phyloP scores from a whole-genome alignment of 371 early-diverging fungal genomes.

The Rhizopus sp. region DNA sequence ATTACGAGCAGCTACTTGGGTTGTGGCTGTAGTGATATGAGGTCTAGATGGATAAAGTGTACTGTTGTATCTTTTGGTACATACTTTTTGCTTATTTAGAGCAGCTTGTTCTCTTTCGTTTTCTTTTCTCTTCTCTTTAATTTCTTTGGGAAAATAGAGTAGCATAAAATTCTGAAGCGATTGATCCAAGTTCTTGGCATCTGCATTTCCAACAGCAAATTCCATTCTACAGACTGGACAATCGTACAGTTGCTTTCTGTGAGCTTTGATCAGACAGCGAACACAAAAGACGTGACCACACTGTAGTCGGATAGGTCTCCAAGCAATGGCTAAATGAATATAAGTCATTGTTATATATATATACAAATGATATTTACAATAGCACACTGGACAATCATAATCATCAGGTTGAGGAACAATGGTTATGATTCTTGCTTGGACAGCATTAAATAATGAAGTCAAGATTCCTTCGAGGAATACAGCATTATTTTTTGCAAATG shows the following conservation, averaged over 20 bases:
- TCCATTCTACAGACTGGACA: slow-evolving; percentile 73
- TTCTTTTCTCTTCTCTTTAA: slow-evolving; percentile 67
- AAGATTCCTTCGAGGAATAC: slow-evolving; percentile 34
- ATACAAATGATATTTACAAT: slow-evolving; percentile 23
- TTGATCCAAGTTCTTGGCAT: slow-evolving; percentile 60
- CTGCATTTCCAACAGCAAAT: slow-evolving; percentile 62
- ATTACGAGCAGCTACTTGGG: no score
- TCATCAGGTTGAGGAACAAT: slow-evolving; percentile 78
- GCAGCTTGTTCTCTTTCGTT: slow-evolving; percentile 61
- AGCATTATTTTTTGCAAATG: slow-evolving; percentile 34
- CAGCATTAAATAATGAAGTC: slow-evolving; percentile 23
- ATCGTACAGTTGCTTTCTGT: slow-evolving; percentile 53
- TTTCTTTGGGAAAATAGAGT: slow-evolving; percentile 73
- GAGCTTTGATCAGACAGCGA: slow-evolving; percentile 73
- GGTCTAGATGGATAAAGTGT: not conserved
- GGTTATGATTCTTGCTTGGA: slow-evolving; percentile 48
- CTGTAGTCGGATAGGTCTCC: slow-evolving; percentile 73
- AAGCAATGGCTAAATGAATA: slow-evolving; percentile 45
- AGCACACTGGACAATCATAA: slow-evolving; percentile 50
- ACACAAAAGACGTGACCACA: slow-evolving; percentile 77
- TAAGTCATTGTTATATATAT: not conserved
- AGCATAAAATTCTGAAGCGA: slow-evolving; percentile 66
- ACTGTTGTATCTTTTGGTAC: not conserved
- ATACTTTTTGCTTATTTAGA: slow-evolving; percentile 49
- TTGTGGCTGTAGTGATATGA: no score